phyloP scores from a whole-genome alignment of 2,329 filamentous ascomycete species.

The Botryosphaeria dothidea region DNA sequence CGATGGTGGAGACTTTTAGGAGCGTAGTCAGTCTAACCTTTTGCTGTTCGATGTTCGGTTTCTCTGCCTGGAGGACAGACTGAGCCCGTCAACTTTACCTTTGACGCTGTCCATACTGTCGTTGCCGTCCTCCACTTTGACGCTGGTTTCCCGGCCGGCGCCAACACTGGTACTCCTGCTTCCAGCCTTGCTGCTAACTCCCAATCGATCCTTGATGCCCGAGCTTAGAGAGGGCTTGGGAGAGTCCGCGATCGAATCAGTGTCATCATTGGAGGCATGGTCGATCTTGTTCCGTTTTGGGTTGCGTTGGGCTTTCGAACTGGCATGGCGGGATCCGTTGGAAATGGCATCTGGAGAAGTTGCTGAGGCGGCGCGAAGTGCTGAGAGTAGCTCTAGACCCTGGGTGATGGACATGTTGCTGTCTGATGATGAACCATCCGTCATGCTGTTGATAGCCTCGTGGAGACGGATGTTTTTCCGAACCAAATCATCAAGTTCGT shows the following conservation, averaged over 20 bases:
- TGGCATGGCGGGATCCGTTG: constrained; percentile 44
- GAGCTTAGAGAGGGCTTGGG: constrained; percentile 23
- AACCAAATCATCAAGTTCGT: constrained; percentile 47
- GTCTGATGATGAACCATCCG: constrained; percentile 44
- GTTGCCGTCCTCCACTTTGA: constrained; percentile 51
- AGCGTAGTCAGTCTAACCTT: constrained; percentile 21
- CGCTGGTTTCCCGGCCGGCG: constrained; percentile 48
- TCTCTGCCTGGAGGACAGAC: constrained; percentile 11
- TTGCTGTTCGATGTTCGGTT: constrained; percentile 20
- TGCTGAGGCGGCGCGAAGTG: constrained; percentile 39
- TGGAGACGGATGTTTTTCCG: constrained; percentile 51
- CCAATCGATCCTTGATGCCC: constrained; percentile 26
- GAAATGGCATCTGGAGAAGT: constrained; percentile 26
- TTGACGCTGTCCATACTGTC: constrained; percentile 47
- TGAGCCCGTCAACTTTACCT: constrained; percentile 33
- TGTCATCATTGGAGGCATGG: constrained; percentile 36
- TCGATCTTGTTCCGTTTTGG: constrained; percentile 37
- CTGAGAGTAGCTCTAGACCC: constrained; percentile 48
- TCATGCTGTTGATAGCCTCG: constrained; percentile 46
- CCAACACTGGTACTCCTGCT: constrained; percentile 46
- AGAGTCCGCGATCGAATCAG: constrained; percentile 41
- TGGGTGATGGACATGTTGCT: constrained; percentile 43
- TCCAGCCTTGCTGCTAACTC: constrained; percentile 38
- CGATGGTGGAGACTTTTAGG: constrained; percentile 14
- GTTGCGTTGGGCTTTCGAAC: constrained; percentile 38